Evolutionary conservation across 352 stramenopile species (phyloP), one percentile per base, ranked within the genome.

Genomic region (Pythium chondricola): DNA sequence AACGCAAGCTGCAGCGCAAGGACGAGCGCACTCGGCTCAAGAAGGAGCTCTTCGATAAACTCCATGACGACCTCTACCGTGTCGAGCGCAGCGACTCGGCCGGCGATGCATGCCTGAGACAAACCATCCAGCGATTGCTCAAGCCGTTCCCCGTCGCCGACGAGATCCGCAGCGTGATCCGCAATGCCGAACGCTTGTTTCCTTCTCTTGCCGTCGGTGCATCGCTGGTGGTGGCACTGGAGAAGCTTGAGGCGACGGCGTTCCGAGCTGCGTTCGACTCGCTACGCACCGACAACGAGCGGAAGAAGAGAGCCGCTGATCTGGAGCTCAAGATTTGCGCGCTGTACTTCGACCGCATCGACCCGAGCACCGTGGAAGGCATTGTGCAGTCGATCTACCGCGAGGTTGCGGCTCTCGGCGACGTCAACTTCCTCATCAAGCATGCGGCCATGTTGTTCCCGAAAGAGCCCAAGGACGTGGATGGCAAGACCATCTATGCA

Each of bases 341-440:
- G 17, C 67, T 97, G 16, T 96, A 97, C 75, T 96, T 95, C 53
- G 83, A 96, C 49, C 65, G 72, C 21, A 87, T 95, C 65, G 81
- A 96, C 40, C 82, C 82, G 4, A 70, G 61, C 4, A 65, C 50
- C 11, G 85, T 95, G n/a, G 81, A 93, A 43, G 37, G 47, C 22
- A 92, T 94, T 61, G 81, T 95, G 5, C 54, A 78, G 17, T 70
- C 70, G 11, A 93, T 96, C 52, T 95, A 95, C 53, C 52, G 50
- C 2, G 71, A 95, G 52, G 66, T 94, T 13, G 63, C 60, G 14
- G 63, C 73, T 20, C 67, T 95, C 20, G 53, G 61, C 9, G 83
- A 95, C 52, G 65, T 95, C 45, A 83, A 88, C 14, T 95, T 97
- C 47, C 63, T 95, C 13, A 61, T 94, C 48, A 64, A 80, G 25